These are phyloP conservation scores for Acrocalymma vagum DNA, from an alignment of 2,329 filamentous ascomycete species.

Conservation along the genomic window DNA sequence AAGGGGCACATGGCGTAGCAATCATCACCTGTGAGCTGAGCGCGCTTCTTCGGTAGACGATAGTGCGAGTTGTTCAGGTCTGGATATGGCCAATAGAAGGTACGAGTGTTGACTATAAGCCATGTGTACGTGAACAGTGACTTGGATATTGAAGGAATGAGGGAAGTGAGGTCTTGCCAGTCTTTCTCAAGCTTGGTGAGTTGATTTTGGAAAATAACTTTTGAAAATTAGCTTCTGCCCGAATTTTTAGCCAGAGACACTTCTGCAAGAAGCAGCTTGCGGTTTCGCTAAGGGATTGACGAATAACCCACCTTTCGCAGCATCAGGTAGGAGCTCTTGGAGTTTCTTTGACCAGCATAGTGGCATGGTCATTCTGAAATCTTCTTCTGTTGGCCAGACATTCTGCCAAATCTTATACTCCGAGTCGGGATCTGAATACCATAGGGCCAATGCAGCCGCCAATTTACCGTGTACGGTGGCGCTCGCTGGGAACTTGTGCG, in stretches of 20 bases:
- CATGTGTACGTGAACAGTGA: conserved; percentile 63
- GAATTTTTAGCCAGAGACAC: no score
- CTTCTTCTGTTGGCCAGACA: conserved; percentile 70
- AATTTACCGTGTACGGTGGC: conserved; percentile 75
- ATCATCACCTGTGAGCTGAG: conserved; percentile 57
- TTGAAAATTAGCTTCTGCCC: conserved; percentile 5
- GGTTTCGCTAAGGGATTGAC: not conserved
- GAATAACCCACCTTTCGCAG: conserved; percentile 34
- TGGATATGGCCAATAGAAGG: conserved; percentile 64
- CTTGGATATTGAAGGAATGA: conserved; percentile 54
- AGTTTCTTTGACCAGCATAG: conserved; percentile 60
- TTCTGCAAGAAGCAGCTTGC: not conserved
- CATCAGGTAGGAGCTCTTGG: conserved; percentile 49
- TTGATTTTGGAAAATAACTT: conserved; percentile 63
- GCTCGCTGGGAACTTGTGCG: conserved; percentile 58
- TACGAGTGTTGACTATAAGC: conserved; percentile 68
- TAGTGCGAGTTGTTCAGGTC: conserved; percentile 49
- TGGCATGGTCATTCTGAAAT: conserved; percentile 68
- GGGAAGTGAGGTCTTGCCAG: conserved; percentile 54
- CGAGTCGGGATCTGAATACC: conserved; percentile 49
- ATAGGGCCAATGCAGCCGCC: conserved; percentile 71
- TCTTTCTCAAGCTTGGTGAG: conserved; percentile 60
- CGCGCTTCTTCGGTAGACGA: conserved; percentile 52
- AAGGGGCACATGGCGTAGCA: conserved; percentile 76
- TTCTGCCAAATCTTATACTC: conserved; percentile 66